phyloP scores from a whole-genome alignment of 768 basidiomycete genomes.

The Boletus sensibilis region DNA sequence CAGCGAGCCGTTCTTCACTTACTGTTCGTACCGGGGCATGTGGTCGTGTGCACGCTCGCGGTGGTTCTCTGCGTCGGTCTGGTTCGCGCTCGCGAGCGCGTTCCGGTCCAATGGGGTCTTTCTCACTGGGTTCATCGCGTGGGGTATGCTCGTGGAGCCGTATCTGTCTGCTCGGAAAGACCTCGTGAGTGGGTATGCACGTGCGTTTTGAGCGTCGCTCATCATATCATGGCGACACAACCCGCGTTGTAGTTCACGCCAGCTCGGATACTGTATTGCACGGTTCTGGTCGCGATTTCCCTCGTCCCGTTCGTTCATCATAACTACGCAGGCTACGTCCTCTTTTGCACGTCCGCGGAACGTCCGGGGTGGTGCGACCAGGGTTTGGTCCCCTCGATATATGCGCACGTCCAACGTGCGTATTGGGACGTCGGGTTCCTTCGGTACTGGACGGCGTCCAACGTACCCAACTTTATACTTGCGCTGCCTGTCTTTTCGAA shows the following conservation, averaged over 20 bases:
- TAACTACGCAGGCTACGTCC: slow-evolving; percentile 61
- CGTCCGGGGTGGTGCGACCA: slow-evolving; percentile 62
- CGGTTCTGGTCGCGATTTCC: slow-evolving; percentile 45
- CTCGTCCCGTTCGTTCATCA: slow-evolving; percentile 69
- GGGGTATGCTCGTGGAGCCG: slow-evolving; percentile 65
- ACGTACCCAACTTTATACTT: slow-evolving; percentile 87
- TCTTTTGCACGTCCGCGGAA: slow-evolving; percentile 53
- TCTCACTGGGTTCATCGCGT: slow-evolving; percentile 74
- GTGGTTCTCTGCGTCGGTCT: slow-evolving; percentile 57
- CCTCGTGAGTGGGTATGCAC: slow-evolving; percentile 16
- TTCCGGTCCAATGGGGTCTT: slow-evolving; percentile 82
- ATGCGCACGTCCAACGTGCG: slow-evolving; percentile 72
- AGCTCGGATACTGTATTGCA: slow-evolving; percentile 35
- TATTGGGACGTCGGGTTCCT: slow-evolving; percentile 91
- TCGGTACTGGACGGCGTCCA: slow-evolving; percentile 78
- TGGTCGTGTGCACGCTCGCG: slow-evolving; percentile 33
- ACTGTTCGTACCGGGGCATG: slow-evolving; percentile 62
- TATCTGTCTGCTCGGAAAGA: slow-evolving; percentile 40
- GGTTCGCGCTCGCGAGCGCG: slow-evolving; percentile 58
- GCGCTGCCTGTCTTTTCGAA: slow-evolving; percentile 65
- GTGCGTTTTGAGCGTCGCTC: background rate
- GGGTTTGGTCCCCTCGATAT: slow-evolving; percentile 61
- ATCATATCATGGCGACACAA: background rate
- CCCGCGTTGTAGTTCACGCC: slow-evolving; percentile 34
- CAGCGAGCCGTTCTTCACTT: slow-evolving; percentile 84